Conservation (phyloP, 2,329 filamentous ascomycete species). For the Xylaria sp. region DNA sequence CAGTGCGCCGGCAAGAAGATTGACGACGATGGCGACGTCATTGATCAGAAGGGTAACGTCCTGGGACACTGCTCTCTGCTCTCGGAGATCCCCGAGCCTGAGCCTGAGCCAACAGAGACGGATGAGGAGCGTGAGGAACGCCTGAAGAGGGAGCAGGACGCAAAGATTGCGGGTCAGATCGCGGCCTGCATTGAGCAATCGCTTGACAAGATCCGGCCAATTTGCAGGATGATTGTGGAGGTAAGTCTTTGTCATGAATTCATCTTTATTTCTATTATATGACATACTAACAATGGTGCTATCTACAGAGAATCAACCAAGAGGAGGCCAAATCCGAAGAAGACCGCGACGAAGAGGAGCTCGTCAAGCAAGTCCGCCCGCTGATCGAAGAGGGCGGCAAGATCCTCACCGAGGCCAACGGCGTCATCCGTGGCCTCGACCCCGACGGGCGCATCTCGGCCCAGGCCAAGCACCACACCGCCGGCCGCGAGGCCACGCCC, state of each 20-base stretch:
- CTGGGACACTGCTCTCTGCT: slow-evolving; percentile 76
- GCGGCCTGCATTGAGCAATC: slow-evolving; percentile 77
- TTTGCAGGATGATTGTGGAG: slow-evolving; percentile 87
- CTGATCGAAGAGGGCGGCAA: slow-evolving; percentile 86
- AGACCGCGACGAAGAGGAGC: slow-evolving; percentile 88
- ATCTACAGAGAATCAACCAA: slow-evolving; percentile 74
- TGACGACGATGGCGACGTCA: slow-evolving; percentile 76
- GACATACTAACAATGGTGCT: slow-evolving; percentile 44
- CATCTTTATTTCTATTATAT: background rate
- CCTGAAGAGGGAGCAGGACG: slow-evolving; percentile 72
- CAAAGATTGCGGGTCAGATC: slow-evolving; percentile 82
- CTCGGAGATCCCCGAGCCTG: slow-evolving; percentile 64
- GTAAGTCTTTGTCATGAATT: slow-evolving; percentile 57
- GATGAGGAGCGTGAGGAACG: slow-evolving; percentile 68
- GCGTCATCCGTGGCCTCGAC: slow-evolving; percentile 86
- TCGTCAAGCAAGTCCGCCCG: slow-evolving; percentile 87
- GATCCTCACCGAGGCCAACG: slow-evolving; percentile 87
- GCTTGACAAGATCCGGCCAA: slow-evolving; percentile 83
- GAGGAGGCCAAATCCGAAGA: slow-evolving; percentile 85
- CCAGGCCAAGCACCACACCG: slow-evolving; percentile 84
- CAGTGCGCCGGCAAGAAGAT: slow-evolving; percentile 75
- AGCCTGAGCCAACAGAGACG: slow-evolving; percentile 63
- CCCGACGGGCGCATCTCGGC: slow-evolving; percentile 87
- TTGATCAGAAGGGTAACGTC: slow-evolving; percentile 74
- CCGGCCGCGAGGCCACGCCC: slow-evolving; percentile 78